Evolutionary conservation across 1,284 basidiomycete species (phyloP), one percentile per base, ranked within the genome.

Genomic region (Trichosporon sp.): DNA sequence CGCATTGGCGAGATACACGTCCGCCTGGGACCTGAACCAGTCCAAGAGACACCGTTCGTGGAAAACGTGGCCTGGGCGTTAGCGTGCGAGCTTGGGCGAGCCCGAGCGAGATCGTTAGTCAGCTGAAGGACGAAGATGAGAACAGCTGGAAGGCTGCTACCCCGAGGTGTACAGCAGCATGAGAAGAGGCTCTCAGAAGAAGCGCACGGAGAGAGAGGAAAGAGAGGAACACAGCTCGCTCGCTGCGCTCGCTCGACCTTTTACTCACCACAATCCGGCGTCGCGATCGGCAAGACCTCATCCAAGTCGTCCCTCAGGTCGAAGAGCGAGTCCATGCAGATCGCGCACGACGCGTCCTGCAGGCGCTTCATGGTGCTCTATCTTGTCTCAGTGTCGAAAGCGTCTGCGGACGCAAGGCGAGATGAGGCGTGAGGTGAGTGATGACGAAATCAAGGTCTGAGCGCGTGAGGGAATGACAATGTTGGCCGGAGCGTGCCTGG

Each of bases 261-360:
- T 10, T 65, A 77, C 81, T 74, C 68, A 83, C 81, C 81, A 65
- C 81, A 83, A 59, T 80, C 78, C 2, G 78, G 76, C 6, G 81
- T 75, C 1, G 76, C 78, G 8, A 79, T 76, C 1, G 78, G 77
- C 1, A 77, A 61, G 2, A 77, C 65, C 67, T 81, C 79, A 65
- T 81, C 78, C 48, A 81, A 69, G 70, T 81, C 81, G 68, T 81
- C 78, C 16, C 71, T 67, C 19, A 71, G 66, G 67, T 74, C 70
- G 71, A 83, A 81, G n/a, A 83, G 74, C 19, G 73, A 70, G 37
- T 81, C 81, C 72, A 79, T 77, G 73, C 81, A 83, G 56, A 83
- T 80, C 35, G 78, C 76, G 65, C 81, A 83, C 7, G 74, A 67
- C 4, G 75, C 78, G 54, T 76, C 76, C 5, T 76, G 75, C 11